Conservation (phyloP, 2,329 filamentous ascomycete species). For the Pseudogymnoascus destructans region DNA sequence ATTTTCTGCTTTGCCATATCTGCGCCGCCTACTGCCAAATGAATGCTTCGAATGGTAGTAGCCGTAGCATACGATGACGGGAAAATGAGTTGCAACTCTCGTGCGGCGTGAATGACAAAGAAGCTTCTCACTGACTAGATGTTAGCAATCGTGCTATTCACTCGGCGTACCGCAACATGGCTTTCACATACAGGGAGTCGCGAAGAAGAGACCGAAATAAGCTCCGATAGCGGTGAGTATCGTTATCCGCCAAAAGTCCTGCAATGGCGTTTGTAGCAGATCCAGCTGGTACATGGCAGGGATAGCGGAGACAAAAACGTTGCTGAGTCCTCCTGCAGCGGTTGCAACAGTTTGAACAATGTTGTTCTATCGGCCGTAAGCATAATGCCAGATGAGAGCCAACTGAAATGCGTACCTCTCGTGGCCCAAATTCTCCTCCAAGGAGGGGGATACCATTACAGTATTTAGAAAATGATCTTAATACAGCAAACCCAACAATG, state of each 20-base stretch:
- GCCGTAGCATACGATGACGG: slow-evolving; percentile 33
- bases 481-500: neutral
- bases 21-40: slow-evolving; percentile 30
- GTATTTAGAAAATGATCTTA: slow-evolving; percentile 3
- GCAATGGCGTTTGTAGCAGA: slow-evolving; percentile 22
- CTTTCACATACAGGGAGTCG: neutral
- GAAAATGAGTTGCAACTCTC: slow-evolving; percentile 31
- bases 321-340: slow-evolving; percentile 31
- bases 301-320: slow-evolving; percentile 33
- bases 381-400: slow-evolving; percentile 19
- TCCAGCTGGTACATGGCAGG: slow-evolving; percentile 33
- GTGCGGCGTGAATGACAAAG: slow-evolving; percentile 29
- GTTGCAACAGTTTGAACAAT: slow-evolving; percentile 34
- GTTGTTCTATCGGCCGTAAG: slow-evolving; percentile 34
- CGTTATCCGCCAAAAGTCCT: slow-evolving; percentile 14
- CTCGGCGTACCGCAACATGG: neutral
- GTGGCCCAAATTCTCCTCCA: neutral
- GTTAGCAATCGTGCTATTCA: slow-evolving; percentile 17
- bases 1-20: slow-evolving; percentile 31
- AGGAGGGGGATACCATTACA: neutral
- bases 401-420: neutral
- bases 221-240: slow-evolving; percentile 14
- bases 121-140: slow-evolving; percentile 31
- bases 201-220: slow-evolving; percentile 31
- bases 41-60: slow-evolving; percentile 34